These are phyloP conservation scores for Glycine tomentella DNA, from an alignment of 306 rosid genomes.

Conservation along the genomic window DNA sequence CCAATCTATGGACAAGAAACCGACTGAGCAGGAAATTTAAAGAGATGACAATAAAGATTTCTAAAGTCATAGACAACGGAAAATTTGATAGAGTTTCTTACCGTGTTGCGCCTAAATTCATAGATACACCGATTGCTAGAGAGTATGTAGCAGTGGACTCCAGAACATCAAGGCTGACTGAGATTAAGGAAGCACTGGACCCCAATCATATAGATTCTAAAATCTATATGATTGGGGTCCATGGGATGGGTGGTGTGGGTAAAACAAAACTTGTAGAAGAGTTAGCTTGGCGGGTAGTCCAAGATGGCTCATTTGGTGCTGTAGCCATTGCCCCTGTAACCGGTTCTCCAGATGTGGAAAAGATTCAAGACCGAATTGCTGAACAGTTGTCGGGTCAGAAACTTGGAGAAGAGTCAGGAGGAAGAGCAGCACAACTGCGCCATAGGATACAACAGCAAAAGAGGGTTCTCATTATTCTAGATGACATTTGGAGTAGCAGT, in stretches of 20 bases:
- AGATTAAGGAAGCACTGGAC: not conserved
- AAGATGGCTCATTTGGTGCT: not conserved
- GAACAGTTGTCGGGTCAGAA: not conserved
- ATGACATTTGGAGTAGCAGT: not conserved
- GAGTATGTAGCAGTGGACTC: not conserved
- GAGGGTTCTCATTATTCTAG: slow-evolving; percentile 12
- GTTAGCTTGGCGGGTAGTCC: not conserved
- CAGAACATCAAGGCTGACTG: not conserved
- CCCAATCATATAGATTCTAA: too few species aligned
- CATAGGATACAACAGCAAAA: not conserved
- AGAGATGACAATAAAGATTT: not conserved
- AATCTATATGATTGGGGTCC: too few species aligned
- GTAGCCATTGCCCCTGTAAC: not conserved
- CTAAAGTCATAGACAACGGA: not conserved
- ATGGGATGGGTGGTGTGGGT: too few species aligned
- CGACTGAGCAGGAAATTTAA: not conserved
- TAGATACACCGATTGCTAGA: not conserved
- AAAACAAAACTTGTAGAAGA: too few species aligned
- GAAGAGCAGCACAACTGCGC: not conserved
- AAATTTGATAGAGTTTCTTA: not conserved
- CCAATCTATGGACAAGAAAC: not conserved
- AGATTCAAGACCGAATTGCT: slow-evolving; percentile 16
- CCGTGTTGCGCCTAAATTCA: too few species aligned
- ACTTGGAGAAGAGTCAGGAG: not conserved
- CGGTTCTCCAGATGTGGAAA: not conserved